A percentile compares a stretch with the other conserved stretches of the same genome.
Evolutionary conservation across 2,329 filamentous ascomycete genomes (phyloP).

Genomic region (Drechslerella coelobrocha): DNA sequence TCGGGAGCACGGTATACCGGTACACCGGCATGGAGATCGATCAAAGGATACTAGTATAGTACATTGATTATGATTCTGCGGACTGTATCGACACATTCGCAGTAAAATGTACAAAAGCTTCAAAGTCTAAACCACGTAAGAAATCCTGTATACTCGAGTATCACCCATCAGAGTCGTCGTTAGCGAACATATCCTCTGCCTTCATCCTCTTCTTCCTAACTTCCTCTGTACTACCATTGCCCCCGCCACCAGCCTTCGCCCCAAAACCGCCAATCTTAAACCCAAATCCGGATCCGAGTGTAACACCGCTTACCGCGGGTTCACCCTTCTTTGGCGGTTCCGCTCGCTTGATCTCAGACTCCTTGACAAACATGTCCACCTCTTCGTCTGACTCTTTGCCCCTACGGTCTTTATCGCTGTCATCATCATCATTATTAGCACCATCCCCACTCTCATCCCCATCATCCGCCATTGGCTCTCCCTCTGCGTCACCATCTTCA

Average conservation of each 20-base stretch:
- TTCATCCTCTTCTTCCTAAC: constrained; percentile 69
- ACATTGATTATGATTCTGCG: too few species aligned
- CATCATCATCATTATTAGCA: constrained; percentile 59
- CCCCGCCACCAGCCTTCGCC: constrained; percentile 52
- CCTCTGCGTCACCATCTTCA: constrained; percentile 57
- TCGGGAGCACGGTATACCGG: too few species aligned
- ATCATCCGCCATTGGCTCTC: constrained; percentile 56
- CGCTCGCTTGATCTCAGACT: constrained; percentile 51
- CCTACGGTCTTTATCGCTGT: constrained; percentile 60
- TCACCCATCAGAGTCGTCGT: constrained; percentile 64
- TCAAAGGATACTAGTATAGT: too few species aligned
- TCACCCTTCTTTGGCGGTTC: constrained; percentile 53
- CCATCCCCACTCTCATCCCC: constrained; percentile 54
- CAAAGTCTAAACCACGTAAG: too few species aligned
- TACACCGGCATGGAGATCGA: too few species aligned
- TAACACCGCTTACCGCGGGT: constrained; percentile 36
- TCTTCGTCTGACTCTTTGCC: constrained; percentile 60
- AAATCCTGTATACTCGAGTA: neutral
- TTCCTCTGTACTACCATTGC: constrained; percentile 56
- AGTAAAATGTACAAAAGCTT: neutral
- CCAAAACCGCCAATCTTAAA: constrained; percentile 52
- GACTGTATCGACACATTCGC: too few species aligned
- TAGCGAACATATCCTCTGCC: constrained; percentile 87
- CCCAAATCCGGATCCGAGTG: constrained; percentile 54
- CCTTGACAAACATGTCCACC: constrained; percentile 58